Conservation (phyloP, 208 protist species). For the Borovskyia barvae region DNA sequence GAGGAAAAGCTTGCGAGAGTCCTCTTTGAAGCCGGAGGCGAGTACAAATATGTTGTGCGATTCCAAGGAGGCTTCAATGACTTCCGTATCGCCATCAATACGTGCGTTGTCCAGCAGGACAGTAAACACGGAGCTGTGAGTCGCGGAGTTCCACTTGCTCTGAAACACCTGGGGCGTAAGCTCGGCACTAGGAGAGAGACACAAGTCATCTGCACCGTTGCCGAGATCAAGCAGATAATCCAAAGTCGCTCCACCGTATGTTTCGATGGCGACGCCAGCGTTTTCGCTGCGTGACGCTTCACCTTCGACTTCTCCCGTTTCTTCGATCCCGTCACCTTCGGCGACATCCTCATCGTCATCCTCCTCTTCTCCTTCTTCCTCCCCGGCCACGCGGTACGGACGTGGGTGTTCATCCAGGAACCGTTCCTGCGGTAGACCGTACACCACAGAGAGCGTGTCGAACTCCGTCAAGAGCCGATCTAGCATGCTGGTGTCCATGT, state of each 20-base stretch:
- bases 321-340: neutral
- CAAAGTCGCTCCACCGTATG: too few relatives aligned
- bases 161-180: slow-evolving; percentile 48
- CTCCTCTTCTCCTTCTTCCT: neutral
- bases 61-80: slow-evolving; percentile 40
- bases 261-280: neutral
- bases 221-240: slow-evolving; percentile 1
- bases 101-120: slow-evolving; percentile 15
- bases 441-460: slow-evolving; percentile 86
- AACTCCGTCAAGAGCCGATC: slow-evolving; percentile 91
- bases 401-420: too few relatives aligned
- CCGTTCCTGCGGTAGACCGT: slow-evolving; percentile 48
- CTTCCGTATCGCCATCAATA: slow-evolving; percentile 11
- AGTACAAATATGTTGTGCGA: slow-evolving; percentile 45
- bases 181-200: slow-evolving; percentile 35
- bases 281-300: neutral
- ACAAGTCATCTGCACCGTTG: neutral
- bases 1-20: slow-evolving; percentile 39
- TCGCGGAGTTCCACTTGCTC: slow-evolving; percentile 23
- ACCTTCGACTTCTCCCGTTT: neutral
- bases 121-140: slow-evolving; percentile 6
- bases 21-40: slow-evolving; percentile 44
- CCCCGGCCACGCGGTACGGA: neutral
- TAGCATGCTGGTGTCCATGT: slow-evolving; percentile 47
- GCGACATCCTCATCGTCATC: neutral